Evolutionary conservation across 1,139 yeast genomes (phyloP).

Genomic region (Scheffersomyces stambukii): DNA sequence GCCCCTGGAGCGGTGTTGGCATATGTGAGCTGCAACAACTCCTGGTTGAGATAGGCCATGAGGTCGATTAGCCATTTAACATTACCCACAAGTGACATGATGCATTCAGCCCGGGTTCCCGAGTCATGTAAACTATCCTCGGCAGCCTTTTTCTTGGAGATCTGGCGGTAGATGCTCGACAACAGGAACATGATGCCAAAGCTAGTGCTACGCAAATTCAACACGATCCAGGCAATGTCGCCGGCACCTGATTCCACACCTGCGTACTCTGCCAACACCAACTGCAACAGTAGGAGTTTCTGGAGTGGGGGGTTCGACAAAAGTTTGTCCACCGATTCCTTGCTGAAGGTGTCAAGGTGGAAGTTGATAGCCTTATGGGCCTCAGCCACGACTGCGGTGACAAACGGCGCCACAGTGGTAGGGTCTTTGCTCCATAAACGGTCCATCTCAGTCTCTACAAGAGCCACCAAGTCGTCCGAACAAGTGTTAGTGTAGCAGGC

Average conservation of each 20-base stretch:
- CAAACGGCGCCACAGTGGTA: slow-evolving; percentile 22
- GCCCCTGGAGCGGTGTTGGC: slow-evolving; percentile 16
- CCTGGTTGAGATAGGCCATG: slow-evolving; percentile 63
- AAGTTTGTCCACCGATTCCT: slow-evolving; percentile 67
- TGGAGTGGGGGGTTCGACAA: slow-evolving; percentile 73
- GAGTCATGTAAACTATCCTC: slow-evolving; percentile 54
- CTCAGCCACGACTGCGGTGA: slow-evolving; percentile 52
- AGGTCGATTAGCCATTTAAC: slow-evolving; percentile 79
- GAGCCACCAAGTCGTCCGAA: slow-evolving; percentile 63
- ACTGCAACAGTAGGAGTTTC: slow-evolving; percentile 59
- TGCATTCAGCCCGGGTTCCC: slow-evolving; percentile 51
- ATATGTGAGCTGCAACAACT: slow-evolving; percentile 43
- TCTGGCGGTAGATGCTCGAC: slow-evolving; percentile 55
- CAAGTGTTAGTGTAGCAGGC: slow-evolving; percentile 62
- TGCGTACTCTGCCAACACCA: slow-evolving; percentile 56
- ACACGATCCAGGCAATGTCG: slow-evolving; percentile 62
- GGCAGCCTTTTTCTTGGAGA: slow-evolving; percentile 45
- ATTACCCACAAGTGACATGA: slow-evolving; percentile 62
- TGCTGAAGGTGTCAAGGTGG: slow-evolving; percentile 57
- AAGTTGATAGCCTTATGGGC: slow-evolving; percentile 67
- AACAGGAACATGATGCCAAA: slow-evolving; percentile 74
- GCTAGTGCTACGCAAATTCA: slow-evolving; percentile 67
- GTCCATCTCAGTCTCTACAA: slow-evolving; percentile 45
- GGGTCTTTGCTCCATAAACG: slow-evolving; percentile 14
- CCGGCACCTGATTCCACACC: slow-evolving; percentile 37